Evolutionary conservation across 306 rosid genomes (phyloP).

Genomic region (Amphicarpaea edgeworthii): DNA sequence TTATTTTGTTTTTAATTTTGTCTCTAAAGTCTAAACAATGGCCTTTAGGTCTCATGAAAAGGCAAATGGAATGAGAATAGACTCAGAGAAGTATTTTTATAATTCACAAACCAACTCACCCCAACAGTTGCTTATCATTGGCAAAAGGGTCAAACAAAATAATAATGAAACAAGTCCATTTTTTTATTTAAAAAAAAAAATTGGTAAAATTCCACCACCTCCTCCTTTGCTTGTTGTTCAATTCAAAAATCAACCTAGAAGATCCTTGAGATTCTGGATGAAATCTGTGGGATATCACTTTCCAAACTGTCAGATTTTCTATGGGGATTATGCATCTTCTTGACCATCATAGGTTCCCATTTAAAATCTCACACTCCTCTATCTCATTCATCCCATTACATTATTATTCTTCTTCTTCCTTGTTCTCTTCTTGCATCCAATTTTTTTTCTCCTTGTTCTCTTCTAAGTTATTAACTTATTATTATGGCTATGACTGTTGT

Average conservation of each 20-base stretch:
- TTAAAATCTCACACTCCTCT: conserved; percentile 59
- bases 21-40: conserved; percentile 26
- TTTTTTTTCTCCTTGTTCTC: not conserved
- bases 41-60: conserved; percentile 37
- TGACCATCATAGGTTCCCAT: conserved; percentile 53
- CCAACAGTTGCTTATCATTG: conserved; percentile 43
- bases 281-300: conserved; percentile 79
- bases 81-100: not conserved
- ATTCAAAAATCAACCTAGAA: conserved; percentile 69
- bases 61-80: conserved; percentile 31
- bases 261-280: conserved; percentile 71
- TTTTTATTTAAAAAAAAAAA: no score
- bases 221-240: conserved; percentile 61
- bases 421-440: conserved; percentile 24
- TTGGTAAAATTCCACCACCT: conserved; percentile 52
- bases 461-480: not conserved
- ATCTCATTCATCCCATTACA: conserved; percentile 31
- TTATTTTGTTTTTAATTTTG: not conserved
- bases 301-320: conserved; percentile 77
- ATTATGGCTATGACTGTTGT: conserved; percentile 67
- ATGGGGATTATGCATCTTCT: conserved; percentile 58
- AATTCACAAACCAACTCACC: conserved; percentile 22
- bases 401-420: conserved; percentile 3
- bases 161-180: conserved; percentile 45
- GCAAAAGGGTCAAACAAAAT: conserved; percentile 45